Evolutionary conservation across 2,329 filamentous ascomycete genomes (phyloP).

Genomic region (Sporothrix dimorphospora): DNA sequence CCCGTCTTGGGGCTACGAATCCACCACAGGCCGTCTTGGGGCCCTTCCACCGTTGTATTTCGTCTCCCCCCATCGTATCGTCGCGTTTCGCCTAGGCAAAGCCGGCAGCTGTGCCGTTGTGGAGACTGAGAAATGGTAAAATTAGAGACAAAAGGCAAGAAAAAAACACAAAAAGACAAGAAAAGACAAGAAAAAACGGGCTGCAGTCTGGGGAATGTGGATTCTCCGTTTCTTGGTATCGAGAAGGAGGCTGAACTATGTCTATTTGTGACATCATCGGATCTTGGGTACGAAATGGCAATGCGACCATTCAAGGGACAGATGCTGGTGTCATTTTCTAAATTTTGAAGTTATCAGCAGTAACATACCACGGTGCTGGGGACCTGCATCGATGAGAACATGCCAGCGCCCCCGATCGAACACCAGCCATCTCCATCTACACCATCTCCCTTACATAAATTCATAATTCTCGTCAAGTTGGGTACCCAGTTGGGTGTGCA

Average conservation of each 20-base stretch:
- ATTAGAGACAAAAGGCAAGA: background rate
- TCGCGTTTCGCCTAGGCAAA: background rate
- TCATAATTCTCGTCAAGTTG: too few species aligned
- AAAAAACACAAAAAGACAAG: background rate
- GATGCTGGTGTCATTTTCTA: too few species aligned
- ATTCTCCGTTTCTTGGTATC: background rate
- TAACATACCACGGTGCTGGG: too few species aligned
- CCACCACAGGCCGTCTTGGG: background rate
- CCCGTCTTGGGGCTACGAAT: background rate
- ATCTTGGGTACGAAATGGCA: too few species aligned
- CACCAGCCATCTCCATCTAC: background rate
- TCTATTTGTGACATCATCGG: background rate
- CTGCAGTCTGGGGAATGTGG: background rate
- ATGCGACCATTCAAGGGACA: too few species aligned
- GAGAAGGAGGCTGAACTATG: too few species aligned
- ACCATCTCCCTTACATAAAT: too few species aligned
- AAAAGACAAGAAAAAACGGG: background rate
- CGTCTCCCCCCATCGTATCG: background rate
- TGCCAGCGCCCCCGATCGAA: background rate
- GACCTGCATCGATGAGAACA: background rate
- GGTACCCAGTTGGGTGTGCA: too few species aligned
- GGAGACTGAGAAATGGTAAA: background rate
- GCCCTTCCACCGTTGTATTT: background rate
- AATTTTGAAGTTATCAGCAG: too few species aligned
- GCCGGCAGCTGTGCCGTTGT: slow-evolving; percentile 25